Conservation (phyloP, 164 flowering plant species). For the Tinospora cordifolia region DNA sequence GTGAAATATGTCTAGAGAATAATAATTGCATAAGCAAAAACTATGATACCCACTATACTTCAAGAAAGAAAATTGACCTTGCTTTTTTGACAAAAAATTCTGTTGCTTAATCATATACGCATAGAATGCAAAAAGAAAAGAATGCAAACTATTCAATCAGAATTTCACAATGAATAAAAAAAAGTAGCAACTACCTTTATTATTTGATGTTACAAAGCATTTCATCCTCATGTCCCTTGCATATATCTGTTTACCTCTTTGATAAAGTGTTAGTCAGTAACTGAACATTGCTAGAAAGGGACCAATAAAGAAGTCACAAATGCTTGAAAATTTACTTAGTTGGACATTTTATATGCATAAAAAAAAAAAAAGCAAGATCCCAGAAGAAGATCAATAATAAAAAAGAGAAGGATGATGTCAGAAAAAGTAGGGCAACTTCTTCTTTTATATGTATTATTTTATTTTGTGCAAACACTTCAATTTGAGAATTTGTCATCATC, state of each 20-base stretch:
- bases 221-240: slow-evolving; percentile 22
- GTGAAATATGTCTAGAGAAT: background rate
- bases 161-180: background rate
- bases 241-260: slow-evolving; percentile 39
- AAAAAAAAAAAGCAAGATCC: background rate
- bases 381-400: no score
- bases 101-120: background rate
- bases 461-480: no score
- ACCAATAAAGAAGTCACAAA: background rate
- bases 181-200: slow-evolving; percentile 26
- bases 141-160: background rate
- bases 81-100: background rate
- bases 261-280: slow-evolving; percentile 14
- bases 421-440: no score
- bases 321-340: background rate
- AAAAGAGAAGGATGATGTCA: no score
- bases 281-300: background rate
- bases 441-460: no score
- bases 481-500: no score
- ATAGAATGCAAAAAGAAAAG: background rate
- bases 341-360: background rate
- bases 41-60: background rate
- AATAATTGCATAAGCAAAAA: background rate
- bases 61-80: background rate
- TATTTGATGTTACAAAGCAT: slow-evolving; percentile 10